Conservation (phyloP, 768 basidiomycete species). For the Lactarius sanguifluus region DNA sequence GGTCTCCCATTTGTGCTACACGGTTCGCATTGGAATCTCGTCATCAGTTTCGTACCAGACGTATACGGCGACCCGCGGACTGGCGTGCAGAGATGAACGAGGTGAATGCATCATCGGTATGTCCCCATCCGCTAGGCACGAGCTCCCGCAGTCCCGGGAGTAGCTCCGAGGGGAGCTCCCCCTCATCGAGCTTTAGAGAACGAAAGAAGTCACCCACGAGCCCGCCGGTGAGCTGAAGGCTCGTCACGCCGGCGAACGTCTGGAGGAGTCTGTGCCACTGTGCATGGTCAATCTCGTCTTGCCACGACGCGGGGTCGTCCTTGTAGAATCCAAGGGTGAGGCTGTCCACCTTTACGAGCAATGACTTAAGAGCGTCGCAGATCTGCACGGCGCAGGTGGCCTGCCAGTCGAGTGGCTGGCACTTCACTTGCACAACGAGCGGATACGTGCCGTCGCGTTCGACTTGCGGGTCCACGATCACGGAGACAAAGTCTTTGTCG, state of each 20-base stretch:
- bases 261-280: constrained; percentile 3
- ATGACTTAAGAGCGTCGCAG: background rate
- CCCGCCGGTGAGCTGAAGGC: constrained; percentile 4
- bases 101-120: background rate
- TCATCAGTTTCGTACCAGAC: background rate
- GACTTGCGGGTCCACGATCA: background rate
- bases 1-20: background rate
- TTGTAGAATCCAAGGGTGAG: constrained; percentile 11
- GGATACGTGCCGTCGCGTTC: background rate
- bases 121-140: constrained; percentile 8
- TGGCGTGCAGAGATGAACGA: constrained; percentile 2
- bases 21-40: background rate
- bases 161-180: background rate
- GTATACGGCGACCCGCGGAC: background rate
- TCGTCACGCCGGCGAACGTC: constrained; percentile 5
- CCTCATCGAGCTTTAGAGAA: background rate
- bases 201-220: constrained; percentile 9
- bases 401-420: constrained; percentile 3
- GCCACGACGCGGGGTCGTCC: background rate
- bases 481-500: background rate
- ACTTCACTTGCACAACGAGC: constrained; percentile 1
- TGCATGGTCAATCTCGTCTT: background rate
- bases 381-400: background rate
- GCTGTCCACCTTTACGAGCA: background rate
- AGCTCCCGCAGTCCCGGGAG: background rate